phyloP scores from a whole-genome alignment of 1,284 basidiomycete genomes.

The Clitocybe nebularis region DNA sequence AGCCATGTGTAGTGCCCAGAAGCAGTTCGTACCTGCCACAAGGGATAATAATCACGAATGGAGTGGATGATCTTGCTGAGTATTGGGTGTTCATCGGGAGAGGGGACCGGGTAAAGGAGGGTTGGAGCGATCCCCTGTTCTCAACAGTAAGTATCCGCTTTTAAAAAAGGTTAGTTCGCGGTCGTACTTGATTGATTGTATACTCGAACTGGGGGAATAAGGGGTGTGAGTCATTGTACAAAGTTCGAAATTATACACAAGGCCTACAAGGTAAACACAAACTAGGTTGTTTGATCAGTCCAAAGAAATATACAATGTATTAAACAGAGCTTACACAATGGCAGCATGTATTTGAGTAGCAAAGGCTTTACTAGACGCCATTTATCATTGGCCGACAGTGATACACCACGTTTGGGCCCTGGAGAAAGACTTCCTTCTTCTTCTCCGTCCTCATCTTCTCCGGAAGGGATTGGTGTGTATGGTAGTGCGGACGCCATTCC shows the following conservation, averaged over 20 bases:
- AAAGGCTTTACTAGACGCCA: conserved; percentile 72
- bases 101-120: conserved; percentile 85
- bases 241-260: not conserved
- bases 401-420: conserved; percentile 35
- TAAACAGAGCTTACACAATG: conserved; percentile 56
- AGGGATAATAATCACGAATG: conserved; percentile 91
- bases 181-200: conserved; percentile 73
- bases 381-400: conserved; percentile 69
- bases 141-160: not conserved
- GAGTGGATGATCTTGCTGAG: conserved; percentile 78
- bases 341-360: conserved; percentile 75
- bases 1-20: not conserved
- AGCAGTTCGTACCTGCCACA: conserved; percentile 70
- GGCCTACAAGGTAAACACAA: conserved; percentile 70
- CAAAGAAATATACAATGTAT: conserved; percentile 7
- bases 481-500: conserved; percentile 31
- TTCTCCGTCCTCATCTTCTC: conserved; percentile 37
- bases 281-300: conserved; percentile 37
- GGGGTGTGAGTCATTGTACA: not conserved
- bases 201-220: conserved; percentile 72
- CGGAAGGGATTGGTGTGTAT: conserved; percentile 54
- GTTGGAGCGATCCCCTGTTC: conserved; percentile 84
- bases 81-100: conserved; percentile 51
- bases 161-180: not conserved
- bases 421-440: conserved; percentile 33